phyloP scores from a whole-genome alignment of 495 filamentous ascomycete species.

The Penicillium salamii region DNA sequence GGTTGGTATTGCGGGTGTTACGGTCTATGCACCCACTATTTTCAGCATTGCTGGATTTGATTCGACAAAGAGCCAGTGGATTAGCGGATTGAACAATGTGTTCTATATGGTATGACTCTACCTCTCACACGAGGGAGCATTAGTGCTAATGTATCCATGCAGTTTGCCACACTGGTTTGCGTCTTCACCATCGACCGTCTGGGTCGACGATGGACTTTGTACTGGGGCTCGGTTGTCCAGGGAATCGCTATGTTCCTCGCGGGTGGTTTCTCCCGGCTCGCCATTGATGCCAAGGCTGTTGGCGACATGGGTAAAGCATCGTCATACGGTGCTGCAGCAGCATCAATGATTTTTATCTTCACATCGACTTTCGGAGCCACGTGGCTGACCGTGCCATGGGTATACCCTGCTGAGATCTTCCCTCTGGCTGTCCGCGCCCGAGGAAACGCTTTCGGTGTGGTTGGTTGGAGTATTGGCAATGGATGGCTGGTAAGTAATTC shows the following conservation, averaged over 20 bases:
- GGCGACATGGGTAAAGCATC: conserved; percentile 42
- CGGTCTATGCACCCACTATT: conserved; percentile 65
- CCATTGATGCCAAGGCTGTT: conserved; percentile 49
- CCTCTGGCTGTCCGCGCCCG: conserved; percentile 64
- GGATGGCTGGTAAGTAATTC: conserved; percentile 55
- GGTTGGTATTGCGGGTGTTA: conserved; percentile 70
- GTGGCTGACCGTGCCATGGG: conserved; percentile 70
- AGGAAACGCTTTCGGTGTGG: conserved; percentile 72
- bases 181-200: conserved; percentile 69
- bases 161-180: conserved; percentile 61
- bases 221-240: conserved; percentile 63
- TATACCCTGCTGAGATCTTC: conserved; percentile 73
- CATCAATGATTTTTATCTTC: conserved; percentile 68
- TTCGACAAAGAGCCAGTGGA: conserved; percentile 61
- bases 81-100: conserved; percentile 66
- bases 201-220: conserved; percentile 65
- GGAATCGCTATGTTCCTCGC: conserved; percentile 60
- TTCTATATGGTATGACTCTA: conserved; percentile 49
- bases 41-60: conserved; percentile 65
- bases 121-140: background rate
- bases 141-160: background rate
- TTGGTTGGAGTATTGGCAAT: conserved; percentile 73
- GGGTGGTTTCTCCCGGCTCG: conserved; percentile 51
- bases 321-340: conserved; percentile 59
- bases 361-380: conserved; percentile 68